Evolutionary conservation across 805 yeast genomes (phyloP).

Genomic region (Kuraishia borneana): DNA sequence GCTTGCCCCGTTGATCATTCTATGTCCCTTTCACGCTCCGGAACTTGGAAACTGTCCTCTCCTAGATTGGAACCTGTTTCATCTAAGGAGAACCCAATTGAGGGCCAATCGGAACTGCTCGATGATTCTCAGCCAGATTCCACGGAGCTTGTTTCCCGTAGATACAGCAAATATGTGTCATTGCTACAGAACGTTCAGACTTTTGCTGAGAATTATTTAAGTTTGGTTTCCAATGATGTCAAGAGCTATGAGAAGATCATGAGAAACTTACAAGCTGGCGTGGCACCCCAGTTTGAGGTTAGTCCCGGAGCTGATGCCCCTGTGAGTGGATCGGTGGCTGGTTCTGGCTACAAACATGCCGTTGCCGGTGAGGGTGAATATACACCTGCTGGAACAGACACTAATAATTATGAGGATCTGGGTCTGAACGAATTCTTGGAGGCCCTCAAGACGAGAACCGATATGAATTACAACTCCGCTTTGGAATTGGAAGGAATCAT

Average conservation of each 20-base stretch:
- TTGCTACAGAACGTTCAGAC: constrained; percentile 12
- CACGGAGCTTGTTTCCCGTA: constrained; percentile 10
- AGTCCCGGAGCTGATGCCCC: constrained; percentile 11
- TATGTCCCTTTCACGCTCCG: constrained; percentile 5
- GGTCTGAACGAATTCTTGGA: constrained; percentile 17
- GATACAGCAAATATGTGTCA: constrained; percentile 17
- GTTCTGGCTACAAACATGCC: constrained; percentile 2
- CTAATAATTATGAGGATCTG: neutral
- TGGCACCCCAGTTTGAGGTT: constrained; percentile 18
- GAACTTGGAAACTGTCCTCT: constrained; percentile 6
- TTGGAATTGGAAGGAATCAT: constrained; percentile 26
- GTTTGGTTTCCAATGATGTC: constrained; percentile 9
- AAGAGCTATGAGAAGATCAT: constrained; percentile 15
- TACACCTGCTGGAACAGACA: neutral
- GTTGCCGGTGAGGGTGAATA: constrained; percentile 1
- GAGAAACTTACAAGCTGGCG: constrained; percentile 9
- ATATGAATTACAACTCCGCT: constrained; percentile 20
- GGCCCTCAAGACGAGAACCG: constrained; percentile 14
- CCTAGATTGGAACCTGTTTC: neutral
- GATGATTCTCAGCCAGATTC: constrained; percentile 14
- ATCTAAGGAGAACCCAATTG: constrained; percentile 1
- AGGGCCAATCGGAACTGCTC: constrained; percentile 3
- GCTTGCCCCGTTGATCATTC: no score
- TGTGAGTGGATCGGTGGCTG: constrained; percentile 14
- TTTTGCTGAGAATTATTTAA: constrained; percentile 14